Evolutionary conservation across 2,329 filamentous ascomycete genomes (phyloP).

Genomic region (Pseudocercospora musae): DNA sequence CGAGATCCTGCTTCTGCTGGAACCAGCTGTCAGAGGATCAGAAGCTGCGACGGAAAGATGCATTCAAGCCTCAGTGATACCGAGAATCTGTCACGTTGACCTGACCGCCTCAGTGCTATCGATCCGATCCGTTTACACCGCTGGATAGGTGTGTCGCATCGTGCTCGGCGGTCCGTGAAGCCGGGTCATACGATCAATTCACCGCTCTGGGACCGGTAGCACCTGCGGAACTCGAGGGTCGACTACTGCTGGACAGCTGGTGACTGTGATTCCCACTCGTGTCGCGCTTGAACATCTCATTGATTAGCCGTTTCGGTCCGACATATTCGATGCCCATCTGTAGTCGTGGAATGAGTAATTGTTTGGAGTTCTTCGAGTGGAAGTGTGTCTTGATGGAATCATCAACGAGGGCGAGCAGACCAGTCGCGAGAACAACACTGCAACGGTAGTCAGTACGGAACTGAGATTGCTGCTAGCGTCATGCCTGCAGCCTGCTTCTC

Average conservation of each 20-base stretch:
- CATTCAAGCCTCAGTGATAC: slow-evolving; percentile 16
- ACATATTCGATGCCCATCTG: slow-evolving; percentile 61
- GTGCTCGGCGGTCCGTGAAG: not conserved
- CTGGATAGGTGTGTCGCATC: slow-evolving; percentile 1
- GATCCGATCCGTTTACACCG: slow-evolving; percentile 5
- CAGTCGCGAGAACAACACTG: slow-evolving; percentile 86
- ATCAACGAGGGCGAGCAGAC: slow-evolving; percentile 81
- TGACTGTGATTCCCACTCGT: slow-evolving; percentile 28
- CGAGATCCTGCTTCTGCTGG: slow-evolving; percentile 4
- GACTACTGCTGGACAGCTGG: slow-evolving; percentile 21
- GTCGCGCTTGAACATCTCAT: slow-evolving; percentile 59
- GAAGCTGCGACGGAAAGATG: slow-evolving; percentile 22
- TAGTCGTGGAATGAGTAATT: slow-evolving; percentile 53
- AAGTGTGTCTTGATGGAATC: slow-evolving; percentile 83
- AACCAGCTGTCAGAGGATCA: slow-evolving; percentile 20
- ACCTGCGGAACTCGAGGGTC: slow-evolving; percentile 23
- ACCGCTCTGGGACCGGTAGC: slow-evolving; percentile 12
- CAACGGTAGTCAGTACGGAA: slow-evolving; percentile 19
- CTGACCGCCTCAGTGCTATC: slow-evolving; percentile 8
- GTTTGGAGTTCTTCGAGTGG: slow-evolving; percentile 54
- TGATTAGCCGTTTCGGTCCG: slow-evolving; percentile 59
- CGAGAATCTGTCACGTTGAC: slow-evolving; percentile 17
- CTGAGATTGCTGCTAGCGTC: slow-evolving; percentile 12
- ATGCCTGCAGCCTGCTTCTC: not conserved
- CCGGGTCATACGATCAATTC: slow-evolving; percentile 10